phyloP scores from a whole-genome alignment of 2,329 filamentous ascomycete genomes.

The Talaromyces sp. region DNA sequence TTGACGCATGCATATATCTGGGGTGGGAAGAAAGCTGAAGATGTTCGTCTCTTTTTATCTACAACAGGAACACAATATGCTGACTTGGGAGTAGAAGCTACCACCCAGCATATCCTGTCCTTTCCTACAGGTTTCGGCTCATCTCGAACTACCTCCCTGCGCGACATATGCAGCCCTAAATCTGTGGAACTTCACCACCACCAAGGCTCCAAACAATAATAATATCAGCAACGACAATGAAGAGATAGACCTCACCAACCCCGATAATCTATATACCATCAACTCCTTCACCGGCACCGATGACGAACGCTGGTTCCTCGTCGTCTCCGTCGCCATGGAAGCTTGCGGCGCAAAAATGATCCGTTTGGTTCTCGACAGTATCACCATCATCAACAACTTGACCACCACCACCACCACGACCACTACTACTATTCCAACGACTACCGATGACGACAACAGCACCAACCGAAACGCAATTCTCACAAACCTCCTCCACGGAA shows the following conservation, averaged over 20 bases:
- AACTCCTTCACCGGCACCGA: conserved; percentile 36
- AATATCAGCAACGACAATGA: neutral
- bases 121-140: conserved; percentile 32
- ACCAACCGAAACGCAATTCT: conserved; percentile 20
- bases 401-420: conserved; percentile 31
- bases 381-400: conserved; percentile 40
- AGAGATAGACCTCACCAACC: conserved; percentile 29
- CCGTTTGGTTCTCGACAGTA: conserved; percentile 43
- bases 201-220: conserved; percentile 10
- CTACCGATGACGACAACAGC: neutral
- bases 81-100: conserved; percentile 24
- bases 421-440: conserved; percentile 21
- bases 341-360: conserved; percentile 46
- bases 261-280: conserved; percentile 31
- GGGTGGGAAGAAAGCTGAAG: conserved; percentile 66
- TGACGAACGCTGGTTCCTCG: conserved; percentile 46
- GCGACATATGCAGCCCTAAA: conserved; percentile 41
- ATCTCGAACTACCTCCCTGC: conserved; percentile 36
- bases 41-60: conserved; percentile 46
- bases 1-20: conserved; percentile 78
- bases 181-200: conserved; percentile 37
- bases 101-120: conserved; percentile 35
- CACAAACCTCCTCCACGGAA: conserved; percentile 35
- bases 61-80: neutral
- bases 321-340: conserved; percentile 51